A percentile compares a stretch with the other conserved stretches of the same genome.
Conservation (phyloP, 257 asterid species). For the Coffea canephora region DNA sequence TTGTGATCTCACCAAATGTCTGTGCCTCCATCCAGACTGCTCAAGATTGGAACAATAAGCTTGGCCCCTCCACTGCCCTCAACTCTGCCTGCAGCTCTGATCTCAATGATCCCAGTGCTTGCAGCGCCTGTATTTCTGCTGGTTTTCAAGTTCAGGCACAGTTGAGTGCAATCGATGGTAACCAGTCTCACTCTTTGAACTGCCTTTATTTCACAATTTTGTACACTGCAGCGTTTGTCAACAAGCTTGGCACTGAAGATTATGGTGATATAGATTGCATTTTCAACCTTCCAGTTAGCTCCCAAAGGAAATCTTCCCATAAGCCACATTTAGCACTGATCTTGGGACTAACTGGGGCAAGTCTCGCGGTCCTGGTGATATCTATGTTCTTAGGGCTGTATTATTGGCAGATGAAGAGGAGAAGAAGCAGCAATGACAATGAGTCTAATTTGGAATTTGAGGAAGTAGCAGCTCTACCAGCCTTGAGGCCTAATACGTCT, state of each 20-base stretch:
- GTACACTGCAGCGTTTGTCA: conserved; percentile 83
- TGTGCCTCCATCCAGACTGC: conserved; percentile 69
- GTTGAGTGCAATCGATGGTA: conserved; percentile 71
- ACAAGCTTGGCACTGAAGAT: conserved; percentile 67
- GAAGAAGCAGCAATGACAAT: conserved; percentile 25
- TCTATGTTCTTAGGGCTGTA: conserved; percentile 48
- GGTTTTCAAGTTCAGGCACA: conserved; percentile 57
- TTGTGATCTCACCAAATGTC: conserved; percentile 40
- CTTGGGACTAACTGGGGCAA: conserved; percentile 61
- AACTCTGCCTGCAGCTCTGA: conserved; percentile 62
- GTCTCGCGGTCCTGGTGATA: conserved; percentile 41
- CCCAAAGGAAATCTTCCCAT: conserved; percentile 22
- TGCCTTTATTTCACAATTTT: conserved; percentile 65
- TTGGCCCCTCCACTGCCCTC: conserved; percentile 51
- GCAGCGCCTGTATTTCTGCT: conserved; percentile 70
- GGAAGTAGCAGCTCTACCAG: conserved; percentile 20
- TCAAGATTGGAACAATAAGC: conserved; percentile 56
- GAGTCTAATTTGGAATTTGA: conserved; percentile 6
- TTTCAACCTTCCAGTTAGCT: conserved; percentile 46
- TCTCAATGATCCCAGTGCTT: conserved; percentile 56
- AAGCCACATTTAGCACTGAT: conserved; percentile 35
- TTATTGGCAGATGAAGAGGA: conserved; percentile 51
- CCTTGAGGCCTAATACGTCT: conserved; percentile 59
- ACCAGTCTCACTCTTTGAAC: conserved; percentile 53
- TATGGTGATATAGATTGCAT: conserved; percentile 60